Base-by-base conservation (phyloP, 2,329 filamentous ascomycete species). In the Leptographium galeiforme region DNA sequence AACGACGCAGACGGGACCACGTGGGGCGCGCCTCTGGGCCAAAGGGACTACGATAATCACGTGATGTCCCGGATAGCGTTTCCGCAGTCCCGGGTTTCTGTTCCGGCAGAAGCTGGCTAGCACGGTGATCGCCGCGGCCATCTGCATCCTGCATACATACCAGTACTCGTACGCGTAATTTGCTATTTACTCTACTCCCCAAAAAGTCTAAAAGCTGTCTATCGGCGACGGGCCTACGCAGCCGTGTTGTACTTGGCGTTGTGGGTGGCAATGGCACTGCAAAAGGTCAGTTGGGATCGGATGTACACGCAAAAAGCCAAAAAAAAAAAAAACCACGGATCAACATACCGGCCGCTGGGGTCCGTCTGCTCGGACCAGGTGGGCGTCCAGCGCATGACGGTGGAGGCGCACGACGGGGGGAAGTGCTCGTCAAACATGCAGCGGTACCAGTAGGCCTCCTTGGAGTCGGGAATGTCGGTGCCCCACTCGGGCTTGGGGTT, bases 371-470 rank as follows among this genome's bases (percentile, higher is more conserved):
- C 87, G 54, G 88, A 95, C 93, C 93, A 98, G 40, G 87, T 98
- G 33, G 93, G 93, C 54, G 87, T 89, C 94, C 93, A 98, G 65
- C 93, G 79, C 87, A 88, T 86, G 52, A 98, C 93, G 8, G 93
- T 98, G 56, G 81, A 84, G 10, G 93, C 94, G 67, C 91, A 97
- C 65, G 84, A 84, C 54, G 84, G 79, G 48, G 93, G 93, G 80
- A 97, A 98, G 71, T 94, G 91, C 78, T 98, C 91, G 69, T 98
- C 93, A 67, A 97, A 98, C 91, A 98, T 97, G 68, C 75, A 78
- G 63, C 93, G 85, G 74, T 98, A 98, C 93, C 93, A 98, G 78
- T 95, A 94, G 48, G 89, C 93, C 73, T 98, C 93, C 79, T 98
- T 98, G 65, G 85, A 90, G 65, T 96, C 90, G 11, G 93, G 94